Percentiles rank a stretch among this genome's conserved stretches.
Evolutionary conservation across 306 rosid species (phyloP).

Genomic region (Corylus americana): DNA sequence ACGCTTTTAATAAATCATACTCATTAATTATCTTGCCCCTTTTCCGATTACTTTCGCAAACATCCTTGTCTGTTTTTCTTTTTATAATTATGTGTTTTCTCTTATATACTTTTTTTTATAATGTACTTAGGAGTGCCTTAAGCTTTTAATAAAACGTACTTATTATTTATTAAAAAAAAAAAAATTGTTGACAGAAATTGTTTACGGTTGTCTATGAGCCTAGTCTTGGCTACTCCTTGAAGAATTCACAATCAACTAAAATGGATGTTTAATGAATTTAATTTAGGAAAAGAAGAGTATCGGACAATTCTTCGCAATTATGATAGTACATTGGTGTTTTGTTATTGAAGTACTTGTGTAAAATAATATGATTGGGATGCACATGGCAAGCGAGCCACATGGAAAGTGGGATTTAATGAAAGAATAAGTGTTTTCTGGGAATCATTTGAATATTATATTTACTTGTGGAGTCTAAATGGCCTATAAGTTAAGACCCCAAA

Average conservation of each 20-base stretch:
- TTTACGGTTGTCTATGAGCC: neutral
- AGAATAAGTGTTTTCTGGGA: neutral
- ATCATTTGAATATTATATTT: no score
- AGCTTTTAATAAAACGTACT: no score
- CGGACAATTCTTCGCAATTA: neutral
- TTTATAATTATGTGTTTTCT: no score
- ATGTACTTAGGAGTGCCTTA: no score
- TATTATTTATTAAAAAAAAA: no score
- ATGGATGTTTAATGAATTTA: neutral
- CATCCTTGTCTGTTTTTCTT: no score
- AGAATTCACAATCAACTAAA: neutral
- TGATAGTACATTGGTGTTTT: neutral
- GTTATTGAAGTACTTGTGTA: neutral
- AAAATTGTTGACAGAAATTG: neutral
- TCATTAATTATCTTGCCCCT: no score
- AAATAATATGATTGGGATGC: neutral
- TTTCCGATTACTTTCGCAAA: no score
- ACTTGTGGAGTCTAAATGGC: neutral
- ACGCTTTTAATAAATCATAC: no score
- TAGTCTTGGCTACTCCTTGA: neutral
- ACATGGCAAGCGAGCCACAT: neutral
- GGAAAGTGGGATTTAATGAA: neutral
- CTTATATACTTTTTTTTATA: no score
- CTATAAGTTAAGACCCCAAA: slow-evolving; percentile 1
- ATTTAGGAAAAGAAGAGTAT: neutral